phyloP scores from a whole-genome alignment of 2,329 filamentous ascomycete genomes.

The Ophiostoma perfectum region DNA sequence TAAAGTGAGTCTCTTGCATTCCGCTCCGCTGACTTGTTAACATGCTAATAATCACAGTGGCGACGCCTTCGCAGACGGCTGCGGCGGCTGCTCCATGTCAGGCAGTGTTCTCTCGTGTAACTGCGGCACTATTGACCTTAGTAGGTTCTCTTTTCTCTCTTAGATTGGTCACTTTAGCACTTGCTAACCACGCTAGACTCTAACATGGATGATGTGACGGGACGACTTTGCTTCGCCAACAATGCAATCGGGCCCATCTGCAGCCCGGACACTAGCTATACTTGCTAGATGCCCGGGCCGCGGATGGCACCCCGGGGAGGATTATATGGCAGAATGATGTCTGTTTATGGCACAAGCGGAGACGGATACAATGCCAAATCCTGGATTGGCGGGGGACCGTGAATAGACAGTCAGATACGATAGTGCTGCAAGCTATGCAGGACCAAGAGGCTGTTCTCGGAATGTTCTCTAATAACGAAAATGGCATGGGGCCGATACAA shows the following conservation, averaged over 20 bases:
- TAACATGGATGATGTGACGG: background rate
- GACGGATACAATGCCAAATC: too few relatives aligned
- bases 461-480: too few relatives aligned
- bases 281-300: background rate
- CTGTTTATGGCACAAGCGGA: too few relatives aligned
- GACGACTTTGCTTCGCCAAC: background rate
- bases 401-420: too few relatives aligned
- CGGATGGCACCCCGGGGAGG: too few relatives aligned
- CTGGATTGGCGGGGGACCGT: too few relatives aligned
- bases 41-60: conserved; percentile 9
- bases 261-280: background rate
- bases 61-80: conserved; percentile 9
- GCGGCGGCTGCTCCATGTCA: background rate
- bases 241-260: background rate
- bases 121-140: conserved; percentile 4
- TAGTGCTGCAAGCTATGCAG: too few relatives aligned
- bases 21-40: background rate
- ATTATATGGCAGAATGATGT: too few relatives aligned
- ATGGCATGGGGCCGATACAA: too few relatives aligned
- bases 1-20: background rate
- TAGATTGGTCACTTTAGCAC: too few relatives aligned
- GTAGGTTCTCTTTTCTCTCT: background rate
- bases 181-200: background rate
- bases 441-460: too few relatives aligned
- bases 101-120: background rate